Percentiles rank a stretch among this genome's conserved stretches.
These are phyloP conservation scores for Nicotiana undulata DNA, from an alignment of 257 asterid species.

Conservation along the genomic window DNA sequence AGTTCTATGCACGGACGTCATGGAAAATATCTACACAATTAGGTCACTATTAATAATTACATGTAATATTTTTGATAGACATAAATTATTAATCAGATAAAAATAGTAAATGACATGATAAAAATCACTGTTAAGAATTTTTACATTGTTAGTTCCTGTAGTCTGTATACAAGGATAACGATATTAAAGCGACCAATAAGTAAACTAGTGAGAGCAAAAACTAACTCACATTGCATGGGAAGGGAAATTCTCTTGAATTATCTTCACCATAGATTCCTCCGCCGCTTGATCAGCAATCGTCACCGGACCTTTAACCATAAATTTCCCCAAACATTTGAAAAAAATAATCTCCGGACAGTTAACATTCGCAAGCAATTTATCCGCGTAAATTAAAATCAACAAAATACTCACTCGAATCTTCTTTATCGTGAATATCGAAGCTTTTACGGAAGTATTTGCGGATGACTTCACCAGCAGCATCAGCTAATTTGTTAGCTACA, in stretches of 20 bases:
- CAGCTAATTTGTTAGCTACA: conserved; percentile 69
- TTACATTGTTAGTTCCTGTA: too few relatives aligned
- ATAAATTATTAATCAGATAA: too few relatives aligned
- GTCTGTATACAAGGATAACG: too few relatives aligned
- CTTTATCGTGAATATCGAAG: conserved; percentile 68
- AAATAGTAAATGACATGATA: too few relatives aligned
- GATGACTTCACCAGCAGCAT: conserved; percentile 83
- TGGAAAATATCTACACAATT: too few relatives aligned
- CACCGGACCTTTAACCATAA: conserved; percentile 66
- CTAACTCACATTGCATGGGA: conserved; percentile 75
- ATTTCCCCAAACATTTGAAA: background rate
- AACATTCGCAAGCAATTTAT: background rate
- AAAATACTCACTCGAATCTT: conserved; percentile 59
- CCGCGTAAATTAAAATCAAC: background rate
- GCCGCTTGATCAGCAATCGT: conserved; percentile 93
- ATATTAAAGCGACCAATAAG: background rate
- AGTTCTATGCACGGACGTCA: too few relatives aligned
- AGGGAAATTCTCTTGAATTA: conserved; percentile 62
- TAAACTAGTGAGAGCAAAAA: background rate
- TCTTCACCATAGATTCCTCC: conserved; percentile 83
- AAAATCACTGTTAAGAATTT: too few relatives aligned
- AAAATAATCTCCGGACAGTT: background rate
- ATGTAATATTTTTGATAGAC: too few relatives aligned
- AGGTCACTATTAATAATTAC: too few relatives aligned
- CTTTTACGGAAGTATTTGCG: conserved; percentile 76